A percentile compares a stretch with the other conserved stretches of the same genome.
Evolutionary conservation across 2,329 filamentous ascomycete species (phyloP).

Genomic region (Neophaeococcomyces mojaviensis): DNA sequence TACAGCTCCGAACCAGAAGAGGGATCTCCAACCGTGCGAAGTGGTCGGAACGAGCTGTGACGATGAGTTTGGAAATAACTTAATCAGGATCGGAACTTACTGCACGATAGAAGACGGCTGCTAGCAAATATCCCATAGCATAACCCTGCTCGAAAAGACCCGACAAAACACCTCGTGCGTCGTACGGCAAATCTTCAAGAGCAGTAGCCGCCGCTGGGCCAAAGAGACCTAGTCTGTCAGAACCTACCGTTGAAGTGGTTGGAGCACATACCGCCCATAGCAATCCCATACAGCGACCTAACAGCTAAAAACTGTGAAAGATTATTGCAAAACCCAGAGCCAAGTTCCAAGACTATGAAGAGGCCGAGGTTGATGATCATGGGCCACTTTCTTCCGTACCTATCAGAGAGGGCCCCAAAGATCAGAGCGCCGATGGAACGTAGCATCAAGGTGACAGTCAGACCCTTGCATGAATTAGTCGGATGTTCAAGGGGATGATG

Average conservation of each 20-base stretch:
- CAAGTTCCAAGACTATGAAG: constrained; percentile 32
- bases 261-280: constrained; percentile 31
- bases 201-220: constrained; percentile 34
- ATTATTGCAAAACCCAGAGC: constrained; percentile 31
- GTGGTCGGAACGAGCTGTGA: constrained; percentile 30
- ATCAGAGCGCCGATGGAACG: constrained; percentile 48
- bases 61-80: too few relatives aligned
- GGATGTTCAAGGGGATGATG: too few relatives aligned
- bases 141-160: constrained; percentile 32
- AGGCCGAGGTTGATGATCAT: constrained; percentile 30
- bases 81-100: too few relatives aligned
- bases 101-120: constrained; percentile 30
- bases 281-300: constrained; percentile 31
- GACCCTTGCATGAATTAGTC: too few relatives aligned
- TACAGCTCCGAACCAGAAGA: constrained; percentile 33
- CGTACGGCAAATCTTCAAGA: constrained; percentile 32
- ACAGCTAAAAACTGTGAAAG: constrained; percentile 31
- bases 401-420: constrained; percentile 50
- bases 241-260: too few relatives aligned
- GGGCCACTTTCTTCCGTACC: constrained; percentile 48
- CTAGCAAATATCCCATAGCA: constrained; percentile 29
- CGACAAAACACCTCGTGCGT: constrained; percentile 32
- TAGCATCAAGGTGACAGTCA: constrained; percentile 57
- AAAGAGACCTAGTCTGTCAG: too few relatives aligned
- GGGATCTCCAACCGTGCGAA: constrained; percentile 28